Evolutionary conservation across 164 flowering plant species (phyloP).

Genomic region (Malania oleifera): DNA sequence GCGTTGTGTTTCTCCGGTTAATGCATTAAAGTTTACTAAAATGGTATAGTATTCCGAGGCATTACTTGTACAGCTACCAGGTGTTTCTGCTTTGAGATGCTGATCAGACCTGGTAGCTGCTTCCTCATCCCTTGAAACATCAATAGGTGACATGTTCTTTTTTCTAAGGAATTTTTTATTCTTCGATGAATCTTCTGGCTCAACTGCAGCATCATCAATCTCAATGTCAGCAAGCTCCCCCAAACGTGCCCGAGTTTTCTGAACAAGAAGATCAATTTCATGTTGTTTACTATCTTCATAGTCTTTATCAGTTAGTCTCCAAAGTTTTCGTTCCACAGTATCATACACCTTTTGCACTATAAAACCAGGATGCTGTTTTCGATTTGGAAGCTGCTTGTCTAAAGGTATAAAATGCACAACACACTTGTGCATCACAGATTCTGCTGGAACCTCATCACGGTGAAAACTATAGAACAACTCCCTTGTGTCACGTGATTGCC

Average conservation of each 20-base stretch:
- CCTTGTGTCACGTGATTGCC: conserved; percentile 75
- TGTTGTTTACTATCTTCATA: conserved; percentile 79
- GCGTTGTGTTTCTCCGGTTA: conserved; percentile 67
- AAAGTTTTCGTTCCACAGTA: conserved; percentile 63
- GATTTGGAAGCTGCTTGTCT: conserved; percentile 74
- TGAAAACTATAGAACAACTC: conserved; percentile 94
- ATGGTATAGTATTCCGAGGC: conserved; percentile 45
- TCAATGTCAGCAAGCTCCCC: conserved; percentile 85
- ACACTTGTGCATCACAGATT: conserved; percentile 97
- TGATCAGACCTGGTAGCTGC: conserved; percentile 35
- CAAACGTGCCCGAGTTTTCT: conserved; percentile 60
- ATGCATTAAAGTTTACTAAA: conserved; percentile 47
- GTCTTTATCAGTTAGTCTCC: conserved; percentile 88
- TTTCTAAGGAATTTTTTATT: conserved; percentile 42
- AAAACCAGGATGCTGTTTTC: conserved; percentile 83
- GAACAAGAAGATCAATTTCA: conserved; percentile 86
- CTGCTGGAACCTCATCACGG: conserved; percentile 92
- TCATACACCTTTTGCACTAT: conserved; percentile 93
- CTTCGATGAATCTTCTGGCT: conserved; percentile 50
- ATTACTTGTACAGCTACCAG: conserved; percentile 53
- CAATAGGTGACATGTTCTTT: conserved; percentile 60
- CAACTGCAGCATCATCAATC: conserved; percentile 40
- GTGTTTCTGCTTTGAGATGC: conserved; percentile 57
- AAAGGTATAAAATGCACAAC: conserved; percentile 90
- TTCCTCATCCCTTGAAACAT: conserved; percentile 70